Percentiles rank a stretch among this genome's conserved stretches.
These are phyloP conservation scores for Dothideomycetidae sp. DNA, from an alignment of 2,329 filamentous ascomycete genomes.

Conservation along the genomic window DNA sequence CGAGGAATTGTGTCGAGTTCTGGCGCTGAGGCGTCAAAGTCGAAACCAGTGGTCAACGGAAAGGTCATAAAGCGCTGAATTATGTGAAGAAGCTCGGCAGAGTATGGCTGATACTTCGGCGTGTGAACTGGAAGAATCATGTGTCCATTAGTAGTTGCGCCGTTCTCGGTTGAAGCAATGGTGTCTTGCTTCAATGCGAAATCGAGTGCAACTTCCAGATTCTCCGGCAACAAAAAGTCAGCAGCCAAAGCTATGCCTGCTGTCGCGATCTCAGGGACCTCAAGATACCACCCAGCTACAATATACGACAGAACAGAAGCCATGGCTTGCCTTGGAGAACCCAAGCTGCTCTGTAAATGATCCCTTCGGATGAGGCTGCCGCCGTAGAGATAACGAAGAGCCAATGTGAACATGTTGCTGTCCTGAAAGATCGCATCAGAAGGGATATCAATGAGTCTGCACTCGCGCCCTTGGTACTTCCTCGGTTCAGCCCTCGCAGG, in stretches of 20 bases:
- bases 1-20: slow-evolving; percentile 2
- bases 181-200: slow-evolving; percentile 4
- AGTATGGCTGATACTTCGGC: slow-evolving; percentile 6
- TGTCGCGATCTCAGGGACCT: slow-evolving; percentile 4
- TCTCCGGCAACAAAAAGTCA: slow-evolving; percentile 5
- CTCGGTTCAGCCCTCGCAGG: background rate
- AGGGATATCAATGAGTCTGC: background rate
- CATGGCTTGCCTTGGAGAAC: slow-evolving; percentile 8
- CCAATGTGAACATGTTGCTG: slow-evolving; percentile 3
- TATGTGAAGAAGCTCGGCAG: slow-evolving; percentile 3
- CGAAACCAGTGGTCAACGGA: slow-evolving; percentile 6
- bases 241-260: slow-evolving; percentile 5
- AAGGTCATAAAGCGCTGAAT: slow-evolving; percentile 8
- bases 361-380: slow-evolving; percentile 4
- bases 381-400: slow-evolving; percentile 5
- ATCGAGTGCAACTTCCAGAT: slow-evolving; percentile 8
- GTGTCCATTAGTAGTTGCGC: background rate
- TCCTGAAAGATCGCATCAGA: slow-evolving; percentile 1
- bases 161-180: background rate
- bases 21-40: slow-evolving; percentile 2
- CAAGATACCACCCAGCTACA: slow-evolving; percentile 5
- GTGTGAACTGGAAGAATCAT: background rate
- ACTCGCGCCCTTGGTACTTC: too few relatives aligned
- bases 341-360: slow-evolving; percentile 3
- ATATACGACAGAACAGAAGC: slow-evolving; percentile 5